Evolutionary conservation across 2,329 filamentous ascomycete genomes (phyloP), one percentile per base, ranked within the genome.

Genomic region (Aspergillus melleus): DNA sequence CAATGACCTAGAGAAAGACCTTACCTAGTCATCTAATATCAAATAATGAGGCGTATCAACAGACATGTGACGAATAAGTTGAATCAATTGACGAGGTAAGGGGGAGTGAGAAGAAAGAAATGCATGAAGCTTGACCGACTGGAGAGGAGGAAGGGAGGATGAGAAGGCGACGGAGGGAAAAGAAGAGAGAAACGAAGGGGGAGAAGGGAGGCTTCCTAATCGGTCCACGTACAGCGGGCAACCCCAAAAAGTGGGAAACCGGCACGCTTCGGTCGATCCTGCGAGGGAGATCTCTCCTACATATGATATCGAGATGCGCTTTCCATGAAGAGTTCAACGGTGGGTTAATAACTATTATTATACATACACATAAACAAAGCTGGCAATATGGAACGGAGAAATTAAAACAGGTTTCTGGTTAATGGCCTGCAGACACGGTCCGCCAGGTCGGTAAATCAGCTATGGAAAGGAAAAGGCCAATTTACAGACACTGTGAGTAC

Each of bases 401-500:
- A n/a, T 42, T 16, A 42, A 42, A 42, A n/a, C 36, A 42, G 36
- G 36, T 42, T 42, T 42, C 36, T 42, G 46, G 46, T n/a, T 12
- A 24, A 24, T 49, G 22, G 19, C 46, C 19, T 22, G 46, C 46
- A 26, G 9, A n/a, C 46, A 42, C 16, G 14, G 16, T n/a, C 36
- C 36, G 4, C 4, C 16, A n/a, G 14, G 36, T n/a, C 16, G 36
- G 36, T n/a, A 42, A n/a, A 12, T n/a, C 36, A 6, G 36, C 36
- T 8, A 42, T n/a, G 36, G 14, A 42, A 42, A 6, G 16, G 9
- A 42, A 8, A 2, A 14, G 14, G 16, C 36, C 8, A 29, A 32
- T n/a, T n/a, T 60, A 72, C 44, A 73, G 19, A 44, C 70, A 73
- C 62, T 73, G 71, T 8, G 70, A 74, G 44, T 73, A 73, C 63